Conservation (phyloP, 257 asterid species). For the Nicotiana tomentosiformis region DNA sequence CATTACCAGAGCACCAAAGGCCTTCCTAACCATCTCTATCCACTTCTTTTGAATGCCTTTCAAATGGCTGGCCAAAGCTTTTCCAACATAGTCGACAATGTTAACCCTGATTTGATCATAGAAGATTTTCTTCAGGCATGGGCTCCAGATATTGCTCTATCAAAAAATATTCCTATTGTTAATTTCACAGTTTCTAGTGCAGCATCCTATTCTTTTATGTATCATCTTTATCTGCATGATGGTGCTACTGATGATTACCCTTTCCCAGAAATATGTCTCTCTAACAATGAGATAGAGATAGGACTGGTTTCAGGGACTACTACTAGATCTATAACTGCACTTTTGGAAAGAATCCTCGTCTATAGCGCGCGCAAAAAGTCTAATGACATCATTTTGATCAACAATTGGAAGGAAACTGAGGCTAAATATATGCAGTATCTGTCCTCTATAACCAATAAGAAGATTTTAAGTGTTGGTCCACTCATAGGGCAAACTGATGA, state of each 20-base stretch:
- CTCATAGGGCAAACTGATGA: neutral
- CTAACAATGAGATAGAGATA: neutral
- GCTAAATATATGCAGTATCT: slow-evolving; percentile 5
- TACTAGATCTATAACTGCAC: too few relatives aligned
- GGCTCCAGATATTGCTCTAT: neutral
- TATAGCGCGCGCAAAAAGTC: neutral
- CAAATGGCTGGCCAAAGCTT: neutral
- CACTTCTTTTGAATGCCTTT: neutral
- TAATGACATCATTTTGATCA: neutral
- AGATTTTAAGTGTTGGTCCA: slow-evolving; percentile 2
- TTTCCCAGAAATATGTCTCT: neutral
- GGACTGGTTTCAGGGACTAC: too few relatives aligned
- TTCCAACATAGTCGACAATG: neutral
- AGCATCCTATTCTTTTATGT: neutral
- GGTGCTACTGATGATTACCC: neutral
- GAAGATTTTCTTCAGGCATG: slow-evolving; percentile 8
- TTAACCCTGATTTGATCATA: slow-evolving; percentile 8
- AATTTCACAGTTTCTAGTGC: neutral
- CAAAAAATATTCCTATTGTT: neutral
- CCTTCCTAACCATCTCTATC: neutral
- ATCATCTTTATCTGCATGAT: neutral
- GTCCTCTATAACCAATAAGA: neutral
- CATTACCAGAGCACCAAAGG: neutral
- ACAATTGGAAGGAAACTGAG: slow-evolving; percentile 3
- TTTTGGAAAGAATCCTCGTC: neutral